Evolutionary conservation across 2,329 filamentous ascomycete species (phyloP).

Genomic region (Penicillium sp.): DNA sequence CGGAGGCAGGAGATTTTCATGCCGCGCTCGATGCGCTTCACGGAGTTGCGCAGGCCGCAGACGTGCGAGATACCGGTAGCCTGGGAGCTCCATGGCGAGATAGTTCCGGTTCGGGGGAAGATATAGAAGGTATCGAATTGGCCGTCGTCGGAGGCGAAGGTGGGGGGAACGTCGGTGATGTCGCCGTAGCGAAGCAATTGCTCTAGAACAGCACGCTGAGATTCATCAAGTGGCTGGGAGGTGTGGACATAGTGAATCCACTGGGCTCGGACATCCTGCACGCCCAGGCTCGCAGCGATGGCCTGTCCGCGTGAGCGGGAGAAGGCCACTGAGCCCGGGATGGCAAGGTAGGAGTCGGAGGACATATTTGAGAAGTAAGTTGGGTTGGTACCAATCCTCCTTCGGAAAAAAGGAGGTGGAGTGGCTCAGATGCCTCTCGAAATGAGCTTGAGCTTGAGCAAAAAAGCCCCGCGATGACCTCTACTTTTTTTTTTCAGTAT

Average conservation of each 20-base stretch:
- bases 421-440: slow-evolving; percentile 30
- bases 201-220: slow-evolving; percentile 58
- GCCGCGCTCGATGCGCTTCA: slow-evolving; percentile 83
- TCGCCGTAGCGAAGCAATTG: slow-evolving; percentile 67
- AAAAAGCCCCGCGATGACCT: slow-evolving; percentile 29
- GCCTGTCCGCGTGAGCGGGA: slow-evolving; percentile 50
- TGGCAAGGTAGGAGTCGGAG: slow-evolving; percentile 39
- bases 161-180: slow-evolving; percentile 51
- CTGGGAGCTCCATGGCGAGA: slow-evolving; percentile 97
- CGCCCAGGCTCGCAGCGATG: slow-evolving; percentile 48
- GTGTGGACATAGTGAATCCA: slow-evolving; percentile 69
- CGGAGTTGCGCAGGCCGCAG: slow-evolving; percentile 75
- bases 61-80: slow-evolving; percentile 93
- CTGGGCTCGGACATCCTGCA: slow-evolving; percentile 50
- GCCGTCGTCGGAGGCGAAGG: slow-evolving; percentile 53
- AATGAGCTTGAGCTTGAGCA: slow-evolving; percentile 29
- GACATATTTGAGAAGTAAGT: slow-evolving; percentile 36
- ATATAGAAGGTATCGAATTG: slow-evolving; percentile 69
- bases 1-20: slow-evolving; percentile 71
- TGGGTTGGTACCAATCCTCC: slow-evolving; percentile 17
- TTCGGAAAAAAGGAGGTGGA: slow-evolving; percentile 23
- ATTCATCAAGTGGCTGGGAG: slow-evolving; percentile 50
- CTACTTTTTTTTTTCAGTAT: slow-evolving; percentile 24
- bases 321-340: slow-evolving; percentile 49
- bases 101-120: slow-evolving; percentile 75